Conservation (phyloP, 768 basidiomycete species). For the Zangia roseola region DNA sequence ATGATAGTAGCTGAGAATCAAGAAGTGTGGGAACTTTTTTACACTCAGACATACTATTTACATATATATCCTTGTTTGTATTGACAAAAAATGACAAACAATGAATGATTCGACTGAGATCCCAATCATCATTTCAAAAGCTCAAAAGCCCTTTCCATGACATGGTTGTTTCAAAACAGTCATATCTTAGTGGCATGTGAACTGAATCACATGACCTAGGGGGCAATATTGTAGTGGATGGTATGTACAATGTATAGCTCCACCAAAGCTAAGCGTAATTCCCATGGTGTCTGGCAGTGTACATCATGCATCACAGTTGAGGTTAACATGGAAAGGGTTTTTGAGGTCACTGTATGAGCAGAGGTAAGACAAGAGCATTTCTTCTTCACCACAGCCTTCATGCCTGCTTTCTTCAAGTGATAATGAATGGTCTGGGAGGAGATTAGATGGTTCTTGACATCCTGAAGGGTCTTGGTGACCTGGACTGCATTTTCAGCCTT, state of each 20-base stretch:
- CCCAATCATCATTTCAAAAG: not conserved
- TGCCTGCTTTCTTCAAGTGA: not conserved
- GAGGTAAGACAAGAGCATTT: not conserved
- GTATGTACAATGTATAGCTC: not conserved
- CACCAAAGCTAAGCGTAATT: too few species aligned
- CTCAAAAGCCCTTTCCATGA: not conserved
- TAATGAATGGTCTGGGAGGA: not conserved
- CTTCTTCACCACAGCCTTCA: slow-evolving; percentile 1
- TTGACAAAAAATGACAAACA: too few species aligned
- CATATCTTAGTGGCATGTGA: not conserved
- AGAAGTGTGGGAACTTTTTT: not conserved
- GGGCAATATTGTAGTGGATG: too few species aligned
- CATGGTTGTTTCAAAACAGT: not conserved
- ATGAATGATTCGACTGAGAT: too few species aligned
- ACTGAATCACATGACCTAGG: slow-evolving; percentile 4
- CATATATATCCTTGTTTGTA: too few species aligned
- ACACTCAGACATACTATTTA: slow-evolving; percentile 1
- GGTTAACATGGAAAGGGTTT: too few species aligned
- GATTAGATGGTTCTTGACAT: not conserved
- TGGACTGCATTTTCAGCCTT: too few species aligned
- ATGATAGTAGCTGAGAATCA: not conserved
- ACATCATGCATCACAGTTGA: too few species aligned
- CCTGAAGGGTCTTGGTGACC: too few species aligned
- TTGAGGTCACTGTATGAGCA: too few species aligned
- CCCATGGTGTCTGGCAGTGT: too few species aligned